Conservation (phyloP, 371 early-diverging fungal species). For the Apophysomyces ossiformis region DNA sequence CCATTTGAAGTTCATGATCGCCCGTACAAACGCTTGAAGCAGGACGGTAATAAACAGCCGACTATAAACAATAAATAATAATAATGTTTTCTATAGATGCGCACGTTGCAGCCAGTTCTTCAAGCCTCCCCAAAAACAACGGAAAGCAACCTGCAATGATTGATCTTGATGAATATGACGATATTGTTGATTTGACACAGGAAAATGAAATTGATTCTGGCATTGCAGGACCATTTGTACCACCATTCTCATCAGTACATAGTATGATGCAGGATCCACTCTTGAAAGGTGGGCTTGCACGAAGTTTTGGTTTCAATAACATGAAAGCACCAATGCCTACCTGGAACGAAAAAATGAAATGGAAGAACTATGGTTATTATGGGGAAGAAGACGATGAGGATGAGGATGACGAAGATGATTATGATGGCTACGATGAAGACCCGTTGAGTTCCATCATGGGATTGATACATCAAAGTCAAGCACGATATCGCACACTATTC, state of each 20-base stretch:
- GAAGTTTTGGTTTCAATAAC: not conserved
- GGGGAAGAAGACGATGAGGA: not conserved
- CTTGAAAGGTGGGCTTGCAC: not conserved
- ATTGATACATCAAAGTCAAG: constrained; percentile 2
- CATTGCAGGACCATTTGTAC: not conserved
- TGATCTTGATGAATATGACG: constrained; percentile 13
- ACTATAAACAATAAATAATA: not conserved
- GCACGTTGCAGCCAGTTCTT: not conserved
- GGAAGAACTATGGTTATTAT: not conserved
- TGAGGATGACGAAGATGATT: not conserved
- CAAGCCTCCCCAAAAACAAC: not conserved
- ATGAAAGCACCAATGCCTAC: not conserved
- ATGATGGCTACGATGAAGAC: not conserved
- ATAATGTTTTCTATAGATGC: not conserved
- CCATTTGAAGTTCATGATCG: too few species aligned
- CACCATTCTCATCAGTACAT: not conserved
- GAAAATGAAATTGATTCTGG: not conserved
- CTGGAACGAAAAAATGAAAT: not conserved
- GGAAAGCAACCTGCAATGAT: not conserved
- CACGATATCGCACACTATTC: not conserved
- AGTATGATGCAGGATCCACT: not conserved
- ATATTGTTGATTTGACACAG: constrained; percentile 22
- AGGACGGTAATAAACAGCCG: not conserved
- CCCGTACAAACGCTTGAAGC: too few species aligned
- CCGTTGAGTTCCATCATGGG: not conserved